Conservation (phyloP, 495 filamentous ascomycete genomes). For the Aspergillus sclerotiicarbonarius region DNA sequence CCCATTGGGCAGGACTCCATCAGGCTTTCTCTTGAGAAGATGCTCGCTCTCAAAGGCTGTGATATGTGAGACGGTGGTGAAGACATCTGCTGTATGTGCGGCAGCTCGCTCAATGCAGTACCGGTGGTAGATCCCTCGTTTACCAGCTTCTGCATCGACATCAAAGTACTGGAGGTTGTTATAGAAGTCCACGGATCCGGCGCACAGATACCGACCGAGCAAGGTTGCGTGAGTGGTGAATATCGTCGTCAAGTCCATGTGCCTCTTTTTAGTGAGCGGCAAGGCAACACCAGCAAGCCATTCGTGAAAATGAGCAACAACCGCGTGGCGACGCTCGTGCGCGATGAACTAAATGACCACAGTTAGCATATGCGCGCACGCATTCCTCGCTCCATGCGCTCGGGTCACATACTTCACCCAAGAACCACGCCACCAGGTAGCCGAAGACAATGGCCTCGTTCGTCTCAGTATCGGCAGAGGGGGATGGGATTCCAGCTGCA, state of each 20-base stretch:
- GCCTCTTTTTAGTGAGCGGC: slow-evolving; percentile 84
- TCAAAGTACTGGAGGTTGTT: slow-evolving; percentile 98
- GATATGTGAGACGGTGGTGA: slow-evolving; percentile 98
- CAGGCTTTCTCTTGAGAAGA: slow-evolving; percentile 93
- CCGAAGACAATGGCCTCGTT: slow-evolving; percentile 98
- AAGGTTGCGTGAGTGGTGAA: slow-evolving; percentile 98
- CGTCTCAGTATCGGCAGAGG: slow-evolving; percentile 88
- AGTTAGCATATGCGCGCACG: slow-evolving; percentile 10
- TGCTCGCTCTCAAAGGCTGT: slow-evolving; percentile 98
- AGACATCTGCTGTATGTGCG: slow-evolving; percentile 89
- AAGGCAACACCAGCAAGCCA: slow-evolving; percentile 97
- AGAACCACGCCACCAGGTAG: slow-evolving; percentile 95
- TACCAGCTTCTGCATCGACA: slow-evolving; percentile 93
- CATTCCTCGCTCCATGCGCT: background rate
- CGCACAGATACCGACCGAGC: slow-evolving; percentile 92
- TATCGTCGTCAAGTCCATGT: slow-evolving; percentile 96
- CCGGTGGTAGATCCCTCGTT: slow-evolving; percentile 96
- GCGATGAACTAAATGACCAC: slow-evolving; percentile 68
- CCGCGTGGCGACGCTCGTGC: slow-evolving; percentile 83
- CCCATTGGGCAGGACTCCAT: slow-evolving; percentile 93
- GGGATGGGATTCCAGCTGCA: slow-evolving; percentile 85
- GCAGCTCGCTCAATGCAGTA: slow-evolving; percentile 97
- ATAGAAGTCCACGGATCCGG: slow-evolving; percentile 97
- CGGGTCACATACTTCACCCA: slow-evolving; percentile 76
- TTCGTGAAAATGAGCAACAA: slow-evolving; percentile 98